Conservation (phyloP, 768 basidiomycete genomes). For the Galerina marginata region DNA sequence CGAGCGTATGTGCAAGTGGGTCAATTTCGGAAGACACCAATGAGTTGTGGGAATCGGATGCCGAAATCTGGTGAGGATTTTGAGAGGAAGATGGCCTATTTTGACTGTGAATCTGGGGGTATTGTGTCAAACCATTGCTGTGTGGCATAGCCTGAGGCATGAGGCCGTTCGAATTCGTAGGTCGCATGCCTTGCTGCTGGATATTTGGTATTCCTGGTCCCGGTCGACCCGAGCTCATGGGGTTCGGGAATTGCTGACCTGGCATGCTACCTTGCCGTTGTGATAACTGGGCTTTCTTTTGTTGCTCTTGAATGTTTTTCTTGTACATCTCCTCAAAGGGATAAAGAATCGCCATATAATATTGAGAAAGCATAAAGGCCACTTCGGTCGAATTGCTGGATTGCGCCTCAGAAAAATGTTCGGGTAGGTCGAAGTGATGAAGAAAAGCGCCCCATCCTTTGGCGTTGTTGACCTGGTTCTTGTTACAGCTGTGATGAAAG, state of each 20-base stretch:
- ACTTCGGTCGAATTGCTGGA: conserved; percentile 53
- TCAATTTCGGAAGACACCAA: conserved; percentile 26
- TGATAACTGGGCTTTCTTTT: conserved; percentile 55
- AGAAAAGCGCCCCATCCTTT: conserved; percentile 63
- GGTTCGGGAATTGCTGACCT: conserved; percentile 28
- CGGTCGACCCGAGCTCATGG: conserved; percentile 30
- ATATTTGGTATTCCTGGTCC: conserved; percentile 29
- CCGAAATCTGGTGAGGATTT: conserved; percentile 35
- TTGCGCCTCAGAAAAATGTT: conserved; percentile 53
- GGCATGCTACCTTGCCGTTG: conserved; percentile 43
- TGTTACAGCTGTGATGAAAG: conserved; percentile 18
- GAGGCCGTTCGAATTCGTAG: conserved; percentile 26
- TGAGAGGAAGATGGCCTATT: conserved; percentile 32
- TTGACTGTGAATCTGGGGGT: conserved; percentile 22
- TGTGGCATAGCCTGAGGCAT: conserved; percentile 29
- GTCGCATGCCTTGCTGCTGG: conserved; percentile 33
- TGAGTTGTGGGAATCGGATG: conserved; percentile 33
- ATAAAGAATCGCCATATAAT: conserved; percentile 65
- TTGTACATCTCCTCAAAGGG: conserved; percentile 79
- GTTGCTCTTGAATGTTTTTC: conserved; percentile 64
- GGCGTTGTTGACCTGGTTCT: conserved; percentile 49
- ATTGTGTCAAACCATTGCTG: conserved; percentile 29
- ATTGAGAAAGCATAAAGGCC: conserved; percentile 55
- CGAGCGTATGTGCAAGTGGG: conserved; percentile 29
- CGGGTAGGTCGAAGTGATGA: conserved; percentile 64